Percentiles rank a stretch among this genome's conserved stretches.
These are phyloP conservation scores for Clarireedia sp. DNA, from an alignment of 2,329 filamentous ascomycete genomes.

Conservation along the genomic window DNA sequence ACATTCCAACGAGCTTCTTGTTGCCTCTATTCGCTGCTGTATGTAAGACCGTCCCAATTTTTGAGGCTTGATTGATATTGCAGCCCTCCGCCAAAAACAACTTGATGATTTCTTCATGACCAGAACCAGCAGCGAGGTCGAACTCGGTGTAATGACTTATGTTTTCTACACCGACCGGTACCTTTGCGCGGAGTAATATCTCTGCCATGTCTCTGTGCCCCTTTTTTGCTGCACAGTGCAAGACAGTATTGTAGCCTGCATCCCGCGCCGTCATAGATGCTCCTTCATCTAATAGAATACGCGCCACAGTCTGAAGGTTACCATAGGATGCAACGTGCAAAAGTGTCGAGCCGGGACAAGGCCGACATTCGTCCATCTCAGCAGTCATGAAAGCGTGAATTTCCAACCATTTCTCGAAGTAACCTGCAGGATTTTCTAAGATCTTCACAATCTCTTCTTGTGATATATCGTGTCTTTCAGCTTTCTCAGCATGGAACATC, in stretches of 20 bases:
- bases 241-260: neutral
- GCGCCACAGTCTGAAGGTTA: slow-evolving; percentile 4
- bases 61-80: slow-evolving; percentile 16
- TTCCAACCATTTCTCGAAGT: slow-evolving; percentile 10
- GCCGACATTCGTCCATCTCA: neutral
- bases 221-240: slow-evolving; percentile 10
- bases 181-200: slow-evolving; percentile 13
- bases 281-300: neutral
- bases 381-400: neutral
- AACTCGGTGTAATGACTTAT: neutral
- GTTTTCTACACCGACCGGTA: slow-evolving; percentile 9
- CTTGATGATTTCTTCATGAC: slow-evolving; percentile 24
- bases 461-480: slow-evolving; percentile 1
- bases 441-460: slow-evolving; percentile 9
- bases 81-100: slow-evolving; percentile 27
- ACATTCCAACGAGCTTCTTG: neutral
- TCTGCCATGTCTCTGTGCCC: slow-evolving; percentile 12
- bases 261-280: neutral
- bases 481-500: slow-evolving; percentile 12
- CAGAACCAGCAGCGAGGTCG: slow-evolving; percentile 9
- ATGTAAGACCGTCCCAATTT: slow-evolving; percentile 1
- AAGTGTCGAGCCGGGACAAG: neutral
- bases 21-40: neutral
- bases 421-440: neutral
- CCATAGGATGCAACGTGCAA: slow-evolving; percentile 7